phyloP scores from a whole-genome alignment of 2,329 filamentous ascomycete genomes.

The Phoma sp. region DNA sequence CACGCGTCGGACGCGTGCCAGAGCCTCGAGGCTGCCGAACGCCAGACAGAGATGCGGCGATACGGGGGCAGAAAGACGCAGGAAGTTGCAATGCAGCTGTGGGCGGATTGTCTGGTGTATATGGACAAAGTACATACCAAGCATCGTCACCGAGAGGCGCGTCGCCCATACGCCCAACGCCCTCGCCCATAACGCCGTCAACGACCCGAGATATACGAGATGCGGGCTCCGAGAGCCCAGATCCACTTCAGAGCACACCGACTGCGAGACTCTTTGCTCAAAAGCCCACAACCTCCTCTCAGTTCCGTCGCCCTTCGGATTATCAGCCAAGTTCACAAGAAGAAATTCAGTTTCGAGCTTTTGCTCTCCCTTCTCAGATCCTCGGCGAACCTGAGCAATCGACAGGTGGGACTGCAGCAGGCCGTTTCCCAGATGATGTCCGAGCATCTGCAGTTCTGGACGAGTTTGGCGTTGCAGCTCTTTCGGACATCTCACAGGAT shows the following conservation, averaged over 20 bases:
- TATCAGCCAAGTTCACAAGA: constrained; percentile 9
- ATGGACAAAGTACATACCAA: background rate
- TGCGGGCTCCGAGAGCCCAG: constrained; percentile 38
- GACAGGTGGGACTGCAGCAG: background rate
- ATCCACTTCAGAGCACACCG: constrained; percentile 34
- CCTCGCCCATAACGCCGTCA: constrained; percentile 29
- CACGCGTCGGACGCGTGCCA: constrained; percentile 31
- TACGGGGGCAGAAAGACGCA: background rate
- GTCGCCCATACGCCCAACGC: constrained; percentile 17
- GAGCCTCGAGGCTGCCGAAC: background rate
- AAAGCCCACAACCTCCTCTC: constrained; percentile 5
- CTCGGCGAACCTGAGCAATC: background rate
- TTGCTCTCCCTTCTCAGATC: constrained; percentile 9
- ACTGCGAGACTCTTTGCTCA: constrained; percentile 10
- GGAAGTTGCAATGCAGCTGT: background rate
- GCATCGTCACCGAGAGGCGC: constrained; percentile 11
- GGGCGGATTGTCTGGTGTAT: background rate
- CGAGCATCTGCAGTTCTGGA: constrained; percentile 20
- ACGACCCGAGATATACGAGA: constrained; percentile 1
- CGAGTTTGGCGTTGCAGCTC: constrained; percentile 27
- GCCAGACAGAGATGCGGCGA: background rate
- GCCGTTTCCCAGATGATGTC: background rate
- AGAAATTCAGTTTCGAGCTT: constrained; percentile 12
- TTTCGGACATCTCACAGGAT: constrained; percentile 33
- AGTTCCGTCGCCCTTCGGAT: constrained; percentile 10